Evolutionary conservation across 2,329 filamentous ascomycete species (phyloP).

Genomic region (Fusarium begoniae): DNA sequence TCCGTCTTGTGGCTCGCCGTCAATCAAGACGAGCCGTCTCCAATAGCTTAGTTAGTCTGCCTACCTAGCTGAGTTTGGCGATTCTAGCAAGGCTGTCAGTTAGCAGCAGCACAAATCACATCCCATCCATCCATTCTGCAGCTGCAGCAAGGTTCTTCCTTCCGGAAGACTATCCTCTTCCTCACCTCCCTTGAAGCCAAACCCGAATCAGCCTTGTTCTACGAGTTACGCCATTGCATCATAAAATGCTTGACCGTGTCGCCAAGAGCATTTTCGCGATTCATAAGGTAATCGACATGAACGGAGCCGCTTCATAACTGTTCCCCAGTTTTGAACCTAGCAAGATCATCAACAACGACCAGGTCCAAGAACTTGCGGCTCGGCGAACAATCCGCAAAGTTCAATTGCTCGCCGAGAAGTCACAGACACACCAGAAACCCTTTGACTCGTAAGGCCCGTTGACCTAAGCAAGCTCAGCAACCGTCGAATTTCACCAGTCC

Average conservation of each 20-base stretch:
- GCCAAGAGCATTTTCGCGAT: not conserved
- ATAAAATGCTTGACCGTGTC: not conserved
- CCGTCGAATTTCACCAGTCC: constrained; percentile 10
- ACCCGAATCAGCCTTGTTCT: not conserved
- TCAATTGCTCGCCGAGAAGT: not conserved
- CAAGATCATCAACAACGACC: not conserved
- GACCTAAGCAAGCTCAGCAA: constrained; percentile 19
- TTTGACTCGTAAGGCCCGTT: constrained; percentile 21
- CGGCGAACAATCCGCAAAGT: not conserved
- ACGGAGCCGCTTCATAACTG: constrained; percentile 5
- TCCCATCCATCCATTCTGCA: not conserved
- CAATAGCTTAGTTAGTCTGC: constrained; percentile 26
- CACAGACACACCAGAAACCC: not conserved
- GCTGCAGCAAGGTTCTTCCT: not conserved
- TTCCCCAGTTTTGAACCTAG: not conserved
- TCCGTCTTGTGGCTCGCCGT: constrained; percentile 26
- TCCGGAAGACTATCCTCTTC: not conserved
- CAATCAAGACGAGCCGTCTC: constrained; percentile 14
- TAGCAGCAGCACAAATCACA: not conserved
- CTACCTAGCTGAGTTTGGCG: constrained; percentile 5
- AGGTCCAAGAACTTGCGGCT: not conserved
- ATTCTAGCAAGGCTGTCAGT: constrained; percentile 21
- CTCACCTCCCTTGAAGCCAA: not conserved
- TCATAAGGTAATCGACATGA: not conserved
- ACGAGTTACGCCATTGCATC: not conserved